These are phyloP conservation scores for Fusarium buharicum DNA, from an alignment of 2,329 filamentous ascomycete genomes.

Conservation along the genomic window DNA sequence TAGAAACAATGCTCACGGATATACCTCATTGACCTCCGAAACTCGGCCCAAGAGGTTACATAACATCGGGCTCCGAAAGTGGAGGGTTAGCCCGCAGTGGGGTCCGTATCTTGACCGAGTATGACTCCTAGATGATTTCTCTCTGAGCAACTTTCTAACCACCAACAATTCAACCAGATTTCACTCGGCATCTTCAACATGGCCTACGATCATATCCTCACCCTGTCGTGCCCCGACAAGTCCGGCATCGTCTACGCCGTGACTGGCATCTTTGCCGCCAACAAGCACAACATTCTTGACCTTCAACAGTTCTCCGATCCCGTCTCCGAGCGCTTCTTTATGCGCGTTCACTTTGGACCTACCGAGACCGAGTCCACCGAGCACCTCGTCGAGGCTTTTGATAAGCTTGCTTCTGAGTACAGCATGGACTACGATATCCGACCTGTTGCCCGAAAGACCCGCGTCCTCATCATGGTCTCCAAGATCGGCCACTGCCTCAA, in stretches of 20 bases:
- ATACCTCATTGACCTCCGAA: not conserved
- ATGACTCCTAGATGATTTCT: not conserved
- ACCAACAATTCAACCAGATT: conserved; percentile 3
- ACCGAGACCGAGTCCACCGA: conserved; percentile 59
- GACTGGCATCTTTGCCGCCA: conserved; percentile 77
- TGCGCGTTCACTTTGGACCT: conserved; percentile 85
- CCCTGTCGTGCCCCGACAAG: conserved; percentile 85
- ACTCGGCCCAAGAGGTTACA: conserved; percentile 1
- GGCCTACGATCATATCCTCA: conserved; percentile 75
- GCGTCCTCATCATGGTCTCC: conserved; percentile 87
- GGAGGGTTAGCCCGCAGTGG: conserved; percentile 46
- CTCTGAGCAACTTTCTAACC: conserved; percentile 9
- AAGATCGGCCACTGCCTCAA: conserved; percentile 90
- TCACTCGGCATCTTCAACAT: conserved; percentile 45
- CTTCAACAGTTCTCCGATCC: conserved; percentile 86
- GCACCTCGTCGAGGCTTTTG: conserved; percentile 66
- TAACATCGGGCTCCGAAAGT: conserved; percentile 33
- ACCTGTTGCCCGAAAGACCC: conserved; percentile 74
- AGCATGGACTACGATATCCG: conserved; percentile 77
- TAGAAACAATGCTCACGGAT: no score
- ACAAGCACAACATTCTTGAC: conserved; percentile 83
- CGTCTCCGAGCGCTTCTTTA: conserved; percentile 81
- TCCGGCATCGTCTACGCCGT: conserved; percentile 87
- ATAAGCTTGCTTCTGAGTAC: conserved; percentile 69
- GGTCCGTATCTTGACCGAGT: conserved; percentile 17